Percentiles rank a stretch among this genome's conserved stretches.
phyloP scores from a whole-genome alignment of 2,329 filamentous ascomycete species.

The Fusarium sp. region DNA sequence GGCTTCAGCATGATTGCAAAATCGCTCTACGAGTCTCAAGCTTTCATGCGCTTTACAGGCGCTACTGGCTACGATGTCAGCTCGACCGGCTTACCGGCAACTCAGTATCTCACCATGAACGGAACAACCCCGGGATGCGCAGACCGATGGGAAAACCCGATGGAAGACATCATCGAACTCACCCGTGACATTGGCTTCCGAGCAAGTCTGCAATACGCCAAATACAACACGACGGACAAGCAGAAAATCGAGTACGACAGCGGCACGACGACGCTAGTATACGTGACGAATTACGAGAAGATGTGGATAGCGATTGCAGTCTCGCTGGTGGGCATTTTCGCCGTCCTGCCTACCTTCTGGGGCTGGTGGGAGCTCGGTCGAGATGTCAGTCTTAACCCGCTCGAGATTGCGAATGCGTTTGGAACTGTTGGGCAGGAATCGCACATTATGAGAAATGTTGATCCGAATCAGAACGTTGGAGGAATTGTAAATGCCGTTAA shows the following conservation, averaged over 20 bases:
- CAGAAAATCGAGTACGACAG: conserved; percentile 22
- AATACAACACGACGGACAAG: conserved; percentile 26
- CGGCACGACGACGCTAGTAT: conserved; percentile 21
- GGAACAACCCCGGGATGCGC: neutral
- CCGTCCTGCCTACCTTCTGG: conserved; percentile 31
- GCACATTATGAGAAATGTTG: conserved; percentile 26
- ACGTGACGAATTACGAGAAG: conserved; percentile 28
- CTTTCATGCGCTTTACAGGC: conserved; percentile 24
- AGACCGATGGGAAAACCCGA: conserved; percentile 27
- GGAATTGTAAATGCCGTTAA: conserved; percentile 23
- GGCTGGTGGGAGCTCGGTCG: conserved; percentile 38
- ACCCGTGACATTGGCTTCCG: conserved; percentile 32
- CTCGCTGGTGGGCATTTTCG: conserved; percentile 27
- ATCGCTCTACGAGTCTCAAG: conserved; percentile 8
- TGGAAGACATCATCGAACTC: conserved; percentile 37
- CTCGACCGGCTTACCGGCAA: conserved; percentile 14
- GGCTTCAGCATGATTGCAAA: conserved; percentile 26
- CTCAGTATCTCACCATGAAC: conserved; percentile 33
- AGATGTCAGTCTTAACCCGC: conserved; percentile 33
- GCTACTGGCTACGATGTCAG: conserved; percentile 25
- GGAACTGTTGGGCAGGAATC: conserved; percentile 22
- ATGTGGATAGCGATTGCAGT: conserved; percentile 33
- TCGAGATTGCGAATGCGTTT: conserved; percentile 37
- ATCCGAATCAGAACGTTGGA: conserved; percentile 29
- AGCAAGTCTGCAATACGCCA: conserved; percentile 32